A percentile compares a stretch with the other conserved stretches of the same genome.
Conservation (phyloP, 768 basidiomycete species). For the Leucocoprinus leucothites region DNA sequence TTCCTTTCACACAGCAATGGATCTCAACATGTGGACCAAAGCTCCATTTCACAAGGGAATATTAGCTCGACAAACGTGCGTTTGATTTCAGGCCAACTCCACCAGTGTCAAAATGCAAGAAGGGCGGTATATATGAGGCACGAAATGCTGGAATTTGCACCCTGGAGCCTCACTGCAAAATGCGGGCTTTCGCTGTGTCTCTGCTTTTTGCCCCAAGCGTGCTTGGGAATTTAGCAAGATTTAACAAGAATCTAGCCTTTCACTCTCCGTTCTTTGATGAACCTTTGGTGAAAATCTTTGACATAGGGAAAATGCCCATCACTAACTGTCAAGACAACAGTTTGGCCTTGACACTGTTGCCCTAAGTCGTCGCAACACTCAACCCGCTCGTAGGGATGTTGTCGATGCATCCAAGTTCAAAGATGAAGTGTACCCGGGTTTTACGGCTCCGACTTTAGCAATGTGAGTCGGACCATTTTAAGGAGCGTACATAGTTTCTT, state of each 20-base stretch:
- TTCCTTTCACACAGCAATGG: neutral
- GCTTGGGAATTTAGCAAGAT: constrained; percentile 19
- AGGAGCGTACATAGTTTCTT: neutral
- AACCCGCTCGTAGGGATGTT: constrained; percentile 28
- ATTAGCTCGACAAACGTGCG: neutral
- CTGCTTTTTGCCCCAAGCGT: constrained; percentile 11
- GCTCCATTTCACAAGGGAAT: neutral
- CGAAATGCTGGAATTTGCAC: no score
- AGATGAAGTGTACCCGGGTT: constrained; percentile 50
- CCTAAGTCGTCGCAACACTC: constrained; percentile 34
- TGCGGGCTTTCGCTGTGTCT: neutral
- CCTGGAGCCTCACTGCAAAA: neutral
- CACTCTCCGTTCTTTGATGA: constrained; percentile 33
- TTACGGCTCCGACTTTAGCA: constrained; percentile 48
- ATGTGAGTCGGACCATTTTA: constrained; percentile 26
- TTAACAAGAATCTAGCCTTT: constrained; percentile 40
- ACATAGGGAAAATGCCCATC: neutral
- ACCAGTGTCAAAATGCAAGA: neutral
- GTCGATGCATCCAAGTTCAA: constrained; percentile 33
- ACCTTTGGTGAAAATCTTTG: constrained; percentile 24
- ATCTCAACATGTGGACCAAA: neutral
- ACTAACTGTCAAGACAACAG: constrained; percentile 20
- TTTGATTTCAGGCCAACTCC: neutral
- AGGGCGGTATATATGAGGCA: neutral
- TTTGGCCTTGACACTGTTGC: constrained; percentile 33